Base-by-base conservation (phyloP, 2,329 filamentous ascomycete genomes). In the Knoxdaviesia proteae region DNA sequence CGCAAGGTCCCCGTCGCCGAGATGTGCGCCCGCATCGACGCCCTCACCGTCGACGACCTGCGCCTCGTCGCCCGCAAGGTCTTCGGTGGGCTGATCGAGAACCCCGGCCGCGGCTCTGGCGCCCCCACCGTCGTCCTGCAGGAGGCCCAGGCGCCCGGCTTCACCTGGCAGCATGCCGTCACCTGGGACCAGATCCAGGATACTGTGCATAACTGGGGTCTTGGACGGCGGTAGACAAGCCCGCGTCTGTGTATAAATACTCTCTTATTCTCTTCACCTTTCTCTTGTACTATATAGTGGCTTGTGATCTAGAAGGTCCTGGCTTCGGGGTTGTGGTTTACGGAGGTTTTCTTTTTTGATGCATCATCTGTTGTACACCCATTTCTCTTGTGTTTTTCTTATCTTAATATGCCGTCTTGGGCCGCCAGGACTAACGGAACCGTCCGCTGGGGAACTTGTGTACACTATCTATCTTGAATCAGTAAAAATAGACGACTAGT, bases 71-170 rank as follows among this genome's bases (percentile, higher is more conserved):
- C 90, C 5, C 67, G 65, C 50, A 65, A 74, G 50, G 78, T 98
- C 6, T 76, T 94, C 44, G 74, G 79, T 38, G 90, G 90, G 0
- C 57, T 74, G 49, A 78, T 92, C 4, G 55, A 71, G 47, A 96
- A 94, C 57, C 56, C 63, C 0, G 88, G 88, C 1, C 56, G 64
- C 0, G 88, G 90, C 3, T 90, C 77, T 48, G 90, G 90, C 9
- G 80, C 84, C 20, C 90, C 90, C 4, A 98, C 90, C 0, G 86
- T 98, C 30, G 88, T 98, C 38, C 56, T 98, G 52, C 88, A 96
- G 65, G 88, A 94, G 63, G 84, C 84, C 30, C 76, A 87, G 55
- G 69, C 81, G 50, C 75, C 67, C 53, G 41, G 43, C 32, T 46
- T 46, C 30, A 42, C 42, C 32, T 40, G 45, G 29, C 68, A 74